Base-by-base conservation (phyloP, 2,329 filamentous ascomycete genomes). In the Hypocrella siamensis region DNA sequence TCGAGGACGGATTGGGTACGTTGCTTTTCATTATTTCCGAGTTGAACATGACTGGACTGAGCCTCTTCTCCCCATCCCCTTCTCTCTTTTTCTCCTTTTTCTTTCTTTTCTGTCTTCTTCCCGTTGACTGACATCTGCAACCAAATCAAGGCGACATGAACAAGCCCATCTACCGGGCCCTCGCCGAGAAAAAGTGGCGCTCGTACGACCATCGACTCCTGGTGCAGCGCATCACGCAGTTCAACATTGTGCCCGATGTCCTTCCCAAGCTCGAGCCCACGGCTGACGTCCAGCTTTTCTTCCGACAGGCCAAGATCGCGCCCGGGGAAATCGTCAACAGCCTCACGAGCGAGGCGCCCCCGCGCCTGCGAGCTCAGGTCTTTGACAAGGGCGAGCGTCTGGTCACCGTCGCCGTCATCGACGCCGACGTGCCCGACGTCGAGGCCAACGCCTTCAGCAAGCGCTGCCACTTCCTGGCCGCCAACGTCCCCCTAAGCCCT, bases 101-200 rank as follows among this genome's bases (percentile, higher is more conserved):
- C n/a, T n/a, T n/a, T n/a, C n/a, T n/a, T n/a, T n/a, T n/a, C n/a
- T n/a, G n/a, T n/a, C n/a, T n/a, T n/a, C n/a, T n/a, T n/a, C n/a
- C n/a, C n/a, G n/a, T n/a, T n/a, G n/a, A n/a, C n/a, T n/a, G n/a
- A n/a, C n/a, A n/a, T n/a, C n/a, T n/a, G n/a, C n/a, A n/a, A n/a
- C n/a, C n/a, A 6, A 16, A 10, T 28, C 5, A 42, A 94, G 86
- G 80, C 41, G 85, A 96, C 56, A 88, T 96, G 84, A 78, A 73
- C 61, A 93, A 93, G 56, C 88, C 88, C 40, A 86, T 98, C 50
- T 98, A 98, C 63, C 81, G 88, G 41, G 71, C 81, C 55, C 77
- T 96, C 31, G 83, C 88, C 38, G 72, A 93, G 49, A 63, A 69
- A 45, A 85, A 92, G 61, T 98, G 90, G 90, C 75, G 78, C 44